Evolutionary conservation across 495 filamentous ascomycete species (phyloP), one percentile per base, ranked within the genome.

Genomic region (Corynascus novoguineensis): DNA sequence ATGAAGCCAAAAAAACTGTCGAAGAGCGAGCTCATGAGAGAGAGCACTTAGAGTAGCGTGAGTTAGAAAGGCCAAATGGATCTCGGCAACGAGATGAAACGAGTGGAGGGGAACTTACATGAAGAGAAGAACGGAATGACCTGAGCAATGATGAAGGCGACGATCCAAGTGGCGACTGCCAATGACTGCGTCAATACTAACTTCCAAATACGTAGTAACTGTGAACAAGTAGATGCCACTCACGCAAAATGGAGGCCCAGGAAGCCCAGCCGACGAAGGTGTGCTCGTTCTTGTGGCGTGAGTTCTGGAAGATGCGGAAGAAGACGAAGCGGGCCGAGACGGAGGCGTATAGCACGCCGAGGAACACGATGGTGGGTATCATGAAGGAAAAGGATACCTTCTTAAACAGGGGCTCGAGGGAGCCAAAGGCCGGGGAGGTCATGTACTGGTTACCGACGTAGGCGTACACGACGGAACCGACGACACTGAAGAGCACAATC

Each of bases 1-100:
- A 95, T 92, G 73, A 92, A 95, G 17, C 90, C 90, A 58, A 95
- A 95, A 75, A 93, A 95, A 24, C 86, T 90, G 69, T 95, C 90
- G 63, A 95, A 95, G 14, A 95, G 80, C 17, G 88, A 88, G 60
- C 88, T 92, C 88, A 95, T 91, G 50, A 95, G 80, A 8, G 85
- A 86, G 10, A 92, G 76, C 34, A 95, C 73, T 77, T 21, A 5
- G 6, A 6, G 37, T 25, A 41, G 22, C 5, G 40, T 8, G 7
- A 15, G 24, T 38, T 38, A 51, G 48, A 24, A 7, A 1, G 24
- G 24, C n/a, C 4, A 7, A 45, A n/a, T n/a, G n/a, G n/a, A n/a
- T n/a, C 4, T 9, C 8, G 9, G 3, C 24, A 12, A 27, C 15
- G 37, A 29, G 24, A 15, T 1, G 22, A 28, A 1, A 4, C 5